Conservation (phyloP, 805 yeast genomes). For the Spathaspora girioi region DNA sequence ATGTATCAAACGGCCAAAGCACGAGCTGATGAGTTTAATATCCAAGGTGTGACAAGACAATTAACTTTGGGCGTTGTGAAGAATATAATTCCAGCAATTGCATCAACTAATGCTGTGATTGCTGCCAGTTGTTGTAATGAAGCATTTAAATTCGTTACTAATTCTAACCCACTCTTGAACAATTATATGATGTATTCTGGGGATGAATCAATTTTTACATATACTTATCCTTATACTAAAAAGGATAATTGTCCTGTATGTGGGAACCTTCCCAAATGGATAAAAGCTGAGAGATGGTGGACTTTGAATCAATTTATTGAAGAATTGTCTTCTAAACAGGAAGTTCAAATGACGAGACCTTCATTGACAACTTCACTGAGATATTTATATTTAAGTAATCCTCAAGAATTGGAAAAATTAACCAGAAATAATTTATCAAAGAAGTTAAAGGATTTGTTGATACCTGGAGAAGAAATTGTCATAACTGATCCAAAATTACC, state of each 20-base stretch:
- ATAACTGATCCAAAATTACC: conserved; percentile 54
- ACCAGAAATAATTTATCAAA: conserved; percentile 43
- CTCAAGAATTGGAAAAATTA: conserved; percentile 41
- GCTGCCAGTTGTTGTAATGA: conserved; percentile 90
- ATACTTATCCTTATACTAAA: conserved; percentile 62
- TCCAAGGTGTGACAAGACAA: conserved; percentile 69
- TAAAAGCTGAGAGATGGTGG: conserved; percentile 25
- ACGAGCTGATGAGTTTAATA: conserved; percentile 64
- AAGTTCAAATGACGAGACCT: conserved; percentile 37
- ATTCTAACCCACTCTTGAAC: conserved; percentile 59
- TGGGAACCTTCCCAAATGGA: conserved; percentile 39
- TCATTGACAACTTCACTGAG: conserved; percentile 40
- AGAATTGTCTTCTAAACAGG: conserved; percentile 27
- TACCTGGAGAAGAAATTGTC: conserved; percentile 45
- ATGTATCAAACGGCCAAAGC: conserved; percentile 49
- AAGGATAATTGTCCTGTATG: conserved; percentile 74
- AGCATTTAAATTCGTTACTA: conserved; percentile 73
- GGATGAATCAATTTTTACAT: conserved; percentile 70
- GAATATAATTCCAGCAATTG: conserved; percentile 89
- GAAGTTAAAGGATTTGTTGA: conserved; percentile 33
- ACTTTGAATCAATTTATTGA: conserved; percentile 43
- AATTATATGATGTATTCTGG: conserved; percentile 91
- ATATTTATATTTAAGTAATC: conserved; percentile 45
- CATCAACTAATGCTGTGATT: conserved; percentile 87
- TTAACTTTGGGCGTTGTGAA: conserved; percentile 86